A percentile compares a stretch with the other conserved stretches of the same genome.
Conservation (phyloP, 75 land plant genomes). For the Chamaecyparis obtusa region DNA sequence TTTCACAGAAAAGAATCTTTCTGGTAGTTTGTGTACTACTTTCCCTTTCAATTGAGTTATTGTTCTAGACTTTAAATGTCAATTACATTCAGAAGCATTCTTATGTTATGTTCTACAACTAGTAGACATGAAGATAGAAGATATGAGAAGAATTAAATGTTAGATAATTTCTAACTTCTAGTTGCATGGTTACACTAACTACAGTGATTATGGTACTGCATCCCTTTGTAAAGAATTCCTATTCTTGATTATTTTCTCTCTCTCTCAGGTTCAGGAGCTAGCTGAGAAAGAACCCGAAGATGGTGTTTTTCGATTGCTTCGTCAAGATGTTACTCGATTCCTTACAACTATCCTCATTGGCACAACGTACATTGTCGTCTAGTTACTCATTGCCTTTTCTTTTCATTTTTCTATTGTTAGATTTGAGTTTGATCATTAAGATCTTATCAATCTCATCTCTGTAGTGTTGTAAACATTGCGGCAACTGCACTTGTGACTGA, state of each 20-base stretch:
- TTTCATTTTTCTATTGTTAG: neutral
- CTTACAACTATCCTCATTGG: constrained; percentile 88
- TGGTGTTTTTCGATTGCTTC: constrained; percentile 88
- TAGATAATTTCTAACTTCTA: neutral
- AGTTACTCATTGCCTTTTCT: constrained; percentile 7
- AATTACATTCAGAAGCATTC: neutral
- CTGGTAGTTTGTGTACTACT: neutral
- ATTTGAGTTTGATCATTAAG: constrained; percentile 1
- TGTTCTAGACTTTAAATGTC: constrained; percentile 4
- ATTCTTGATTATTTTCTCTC: neutral
- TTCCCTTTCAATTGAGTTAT: neutral
- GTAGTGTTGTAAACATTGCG: constrained; percentile 75
- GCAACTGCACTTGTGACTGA: constrained; percentile 90
- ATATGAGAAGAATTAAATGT: neutral
- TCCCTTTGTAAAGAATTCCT: neutral
- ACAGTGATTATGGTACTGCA: neutral
- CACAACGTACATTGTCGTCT: constrained; percentile 63
- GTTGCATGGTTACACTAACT: neutral
- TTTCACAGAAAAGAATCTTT: neutral
- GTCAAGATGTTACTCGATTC: constrained; percentile 90
- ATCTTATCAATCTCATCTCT: constrained; percentile 25
- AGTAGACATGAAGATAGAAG: neutral
- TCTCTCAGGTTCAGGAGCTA: constrained; percentile 76
- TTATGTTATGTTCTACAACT: constrained; percentile 18
- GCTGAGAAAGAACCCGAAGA: constrained; percentile 91